phyloP scores from a whole-genome alignment of 768 basidiomycete species.

The Hypsizygus marmoreus region DNA sequence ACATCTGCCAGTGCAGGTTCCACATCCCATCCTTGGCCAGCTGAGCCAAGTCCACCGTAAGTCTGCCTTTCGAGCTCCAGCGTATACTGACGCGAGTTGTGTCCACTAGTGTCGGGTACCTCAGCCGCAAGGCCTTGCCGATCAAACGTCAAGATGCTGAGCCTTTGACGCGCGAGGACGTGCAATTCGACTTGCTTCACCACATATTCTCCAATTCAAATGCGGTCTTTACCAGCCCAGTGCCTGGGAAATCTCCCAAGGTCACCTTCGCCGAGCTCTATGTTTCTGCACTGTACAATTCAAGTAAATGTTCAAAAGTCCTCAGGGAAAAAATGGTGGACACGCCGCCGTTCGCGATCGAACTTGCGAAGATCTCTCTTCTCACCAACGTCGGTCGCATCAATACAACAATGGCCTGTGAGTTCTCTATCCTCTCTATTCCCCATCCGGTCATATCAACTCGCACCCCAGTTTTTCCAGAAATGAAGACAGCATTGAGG shows the following conservation, averaged over 20 bases:
- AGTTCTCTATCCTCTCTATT: conserved; percentile 27
- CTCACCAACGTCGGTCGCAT: conserved; percentile 89
- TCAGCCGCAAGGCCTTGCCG: conserved; percentile 70
- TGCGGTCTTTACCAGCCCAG: conserved; percentile 71
- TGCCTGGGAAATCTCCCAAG: conserved; percentile 47
- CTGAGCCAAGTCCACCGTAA: conserved; percentile 57
- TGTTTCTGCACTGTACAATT: conserved; percentile 77
- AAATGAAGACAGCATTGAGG: conserved; percentile 89
- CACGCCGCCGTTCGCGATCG: conserved; percentile 73
- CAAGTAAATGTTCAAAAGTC: conserved; percentile 83
- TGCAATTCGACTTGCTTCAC: conserved; percentile 83
- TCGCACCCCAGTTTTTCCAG: conserved; percentile 71
- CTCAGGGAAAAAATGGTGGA: conserved; percentile 88
- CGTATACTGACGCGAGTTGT: conserved; percentile 6
- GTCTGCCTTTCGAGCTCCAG: conserved; percentile 16
- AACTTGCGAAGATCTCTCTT: conserved; percentile 81
- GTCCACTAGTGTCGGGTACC: conserved; percentile 51
- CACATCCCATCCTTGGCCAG: conserved; percentile 40
- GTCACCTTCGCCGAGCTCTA: conserved; percentile 85
- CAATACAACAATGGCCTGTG: conserved; percentile 90
- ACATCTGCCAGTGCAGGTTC: conserved; percentile 34
- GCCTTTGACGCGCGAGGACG: conserved; percentile 79
- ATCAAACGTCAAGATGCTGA: conserved; percentile 85
- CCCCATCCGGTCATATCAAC: conserved; percentile 14
- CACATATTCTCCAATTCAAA: conserved; percentile 74